Base-by-base conservation (phyloP, 179 eudicot species). In the Amaranthus tricolor region DNA sequence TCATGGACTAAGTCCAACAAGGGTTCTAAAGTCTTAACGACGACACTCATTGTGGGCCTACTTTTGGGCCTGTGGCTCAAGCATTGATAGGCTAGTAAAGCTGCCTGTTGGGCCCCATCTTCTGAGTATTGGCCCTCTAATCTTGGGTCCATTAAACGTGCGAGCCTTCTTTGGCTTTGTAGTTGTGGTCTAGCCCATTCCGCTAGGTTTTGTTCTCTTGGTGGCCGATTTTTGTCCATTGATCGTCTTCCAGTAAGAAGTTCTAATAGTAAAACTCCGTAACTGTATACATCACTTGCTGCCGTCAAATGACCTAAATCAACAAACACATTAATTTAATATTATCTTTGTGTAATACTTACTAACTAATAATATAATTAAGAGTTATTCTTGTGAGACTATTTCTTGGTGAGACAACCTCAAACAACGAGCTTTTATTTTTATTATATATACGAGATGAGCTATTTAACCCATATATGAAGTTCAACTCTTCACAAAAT, bases 161-260 rank as follows among this genome's bases (percentile, higher is more conserved):
- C 14, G 5, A 87, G 76, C 57, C 86, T 76, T 68, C 84, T 57
- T 6, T 81, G 85, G 68, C 86, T 82, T 51, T 81, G 83, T 8
- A 87, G 62, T 59, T 71, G 86, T 13, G 88, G 90, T 53, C 86
- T 73, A 4, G 85, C 90, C 86, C 88, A 87, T n/a, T 87, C 90
- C 12, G 84, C 88, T 47, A 87, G 66, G 74, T 83, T 85, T 72
- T 87, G 88, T 57, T 82, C 86, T 24, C 86, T 73, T 45, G 68
- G 68, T 0, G 86, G 85, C 0, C 85, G 81, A 5, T 59, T 58
- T 70, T 87, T 87, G 77, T 87, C 90, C 79, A 85, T 55, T 40
- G 90, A 85, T 52, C 86, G 68, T 67, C 83, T 68, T 21, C 90
- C 90, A 0, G 88, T 85, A 47, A 87, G 76, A 5, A 87, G 82